A percentile compares a stretch with the other conserved stretches of the same genome.
These are phyloP conservation scores for Dactylellina leptospora DNA, from an alignment of 2,329 filamentous ascomycete genomes.

Conservation along the genomic window DNA sequence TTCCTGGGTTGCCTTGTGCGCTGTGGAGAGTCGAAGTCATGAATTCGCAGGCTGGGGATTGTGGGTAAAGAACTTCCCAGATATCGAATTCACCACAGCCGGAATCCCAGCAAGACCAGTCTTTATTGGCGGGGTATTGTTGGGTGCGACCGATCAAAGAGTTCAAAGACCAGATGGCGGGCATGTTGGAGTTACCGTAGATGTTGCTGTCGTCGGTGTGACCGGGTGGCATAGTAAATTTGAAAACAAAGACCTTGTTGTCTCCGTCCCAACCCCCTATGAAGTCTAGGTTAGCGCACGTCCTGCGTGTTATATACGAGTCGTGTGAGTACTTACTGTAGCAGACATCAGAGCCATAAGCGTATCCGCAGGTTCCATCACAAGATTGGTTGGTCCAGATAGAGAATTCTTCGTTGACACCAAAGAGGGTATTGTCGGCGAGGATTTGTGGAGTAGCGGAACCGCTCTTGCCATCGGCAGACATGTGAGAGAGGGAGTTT, in stretches of 20 bases:
- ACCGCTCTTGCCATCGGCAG: constrained; percentile 63
- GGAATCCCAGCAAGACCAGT: constrained; percentile 76
- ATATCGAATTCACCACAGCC: constrained; percentile 80
- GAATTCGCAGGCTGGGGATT: constrained; percentile 68
- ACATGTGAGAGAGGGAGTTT: constrained; percentile 68
- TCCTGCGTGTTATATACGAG: neutral
- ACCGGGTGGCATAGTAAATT: constrained; percentile 76
- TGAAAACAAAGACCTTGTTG: constrained; percentile 76
- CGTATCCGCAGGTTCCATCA: constrained; percentile 63
- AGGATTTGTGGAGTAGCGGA: constrained; percentile 65
- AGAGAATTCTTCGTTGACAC: constrained; percentile 63
- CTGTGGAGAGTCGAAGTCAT: constrained; percentile 77
- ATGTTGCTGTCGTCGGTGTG: constrained; percentile 60
- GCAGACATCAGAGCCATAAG: constrained; percentile 63
- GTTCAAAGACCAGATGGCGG: constrained; percentile 80
- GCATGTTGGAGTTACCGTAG: constrained; percentile 71
- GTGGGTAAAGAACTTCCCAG: constrained; percentile 71
- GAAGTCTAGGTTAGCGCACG: constrained; percentile 4
- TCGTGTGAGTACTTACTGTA: constrained; percentile 62
- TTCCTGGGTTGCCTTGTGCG: constrained; percentile 56
- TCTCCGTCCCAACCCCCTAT: constrained; percentile 75
- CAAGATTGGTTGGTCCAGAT: constrained; percentile 67
- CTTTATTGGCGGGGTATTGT: constrained; percentile 69
- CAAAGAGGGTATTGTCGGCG: constrained; percentile 64
- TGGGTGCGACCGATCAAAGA: constrained; percentile 73